Base-by-base conservation (phyloP, 2,329 filamentous ascomycete genomes). In the Neophaeococcomyces mojaviensis region DNA sequence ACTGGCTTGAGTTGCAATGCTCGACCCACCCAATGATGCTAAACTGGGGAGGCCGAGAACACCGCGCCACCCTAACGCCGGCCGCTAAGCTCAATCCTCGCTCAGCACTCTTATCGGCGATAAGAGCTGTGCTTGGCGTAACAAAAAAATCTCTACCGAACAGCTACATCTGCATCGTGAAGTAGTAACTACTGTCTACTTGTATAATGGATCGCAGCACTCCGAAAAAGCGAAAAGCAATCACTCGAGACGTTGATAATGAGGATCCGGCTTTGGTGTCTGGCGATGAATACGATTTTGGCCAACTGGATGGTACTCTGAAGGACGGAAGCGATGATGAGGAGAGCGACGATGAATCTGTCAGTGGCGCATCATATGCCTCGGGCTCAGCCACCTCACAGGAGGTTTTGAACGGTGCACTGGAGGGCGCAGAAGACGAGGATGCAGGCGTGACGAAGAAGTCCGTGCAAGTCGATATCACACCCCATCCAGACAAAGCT, bases 201-300 rank as follows among this genome's bases (percentile, higher is more conserved):
- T 22, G 16, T 22, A 49, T 8, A 16, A 57, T 57, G 53, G 51
- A 46, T 12, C n/a, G 20, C 12, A 18, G 47, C 16, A 49, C 46
- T 8, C 53, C 55, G 13, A 73, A 77, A 62, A 86, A 86, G 70
- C 78, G 82, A 54, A 86, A 85, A 65, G 76, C 77, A 50, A 71
- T 78, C 16, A 74, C 71, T 19, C 70, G 70, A 26, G 77, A 79
- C 55, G 66, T 71, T 15, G 67, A 71, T 38, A 18, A 10, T 26
- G 68, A 68, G 48, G 63, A 66, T 40, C 65, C 69, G 12, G 69
- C 76, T 50, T 64, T 70, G 2, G 72, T 73, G 47, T 80, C 77
- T 18, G 81, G 81, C 26, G 74, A 79, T 55, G 81, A 84, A 55
- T 76, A 83, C 56, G 63, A 64, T 49, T 58, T 62, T 38, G 60